Conservation (phyloP, 1,139 yeast species). For the Suhomyces panamericanus region DNA sequence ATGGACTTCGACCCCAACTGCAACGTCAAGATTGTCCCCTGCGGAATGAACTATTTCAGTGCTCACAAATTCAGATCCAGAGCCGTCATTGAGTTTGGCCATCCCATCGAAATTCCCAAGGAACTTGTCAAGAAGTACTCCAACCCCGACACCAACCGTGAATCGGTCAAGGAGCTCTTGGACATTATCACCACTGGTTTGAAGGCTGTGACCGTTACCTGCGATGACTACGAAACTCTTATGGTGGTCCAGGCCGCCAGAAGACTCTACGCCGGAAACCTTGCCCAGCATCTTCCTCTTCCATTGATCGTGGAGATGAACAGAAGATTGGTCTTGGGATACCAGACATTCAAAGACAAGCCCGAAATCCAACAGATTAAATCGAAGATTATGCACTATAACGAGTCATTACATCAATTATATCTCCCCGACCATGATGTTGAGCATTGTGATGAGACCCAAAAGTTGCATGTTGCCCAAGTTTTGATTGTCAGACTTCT, state of each 20-base stretch:
- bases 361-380: constrained; percentile 39
- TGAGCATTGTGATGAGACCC: constrained; percentile 31
- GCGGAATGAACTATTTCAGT: constrained; percentile 49
- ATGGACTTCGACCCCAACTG: constrained; percentile 65
- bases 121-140: constrained; percentile 61
- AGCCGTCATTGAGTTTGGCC: constrained; percentile 49
- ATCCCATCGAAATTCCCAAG: constrained; percentile 41
- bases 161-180: constrained; percentile 56
- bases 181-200: constrained; percentile 29
- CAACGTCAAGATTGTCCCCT: constrained; percentile 48
- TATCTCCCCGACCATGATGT: constrained; percentile 50
- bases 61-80: constrained; percentile 49
- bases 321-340: constrained; percentile 42
- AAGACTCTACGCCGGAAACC: constrained; percentile 60
- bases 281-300: constrained; percentile 56
- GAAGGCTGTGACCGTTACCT: constrained; percentile 35
- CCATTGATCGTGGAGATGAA: constrained; percentile 51
- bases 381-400: constrained; percentile 37
- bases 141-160: constrained; percentile 64
- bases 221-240: constrained; percentile 35
- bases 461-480: constrained; percentile 28
- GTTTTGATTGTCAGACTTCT: constrained; percentile 31
- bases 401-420: constrained; percentile 32
- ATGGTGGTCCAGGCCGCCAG: constrained; percentile 40
- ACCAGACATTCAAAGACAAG: constrained; percentile 36